Evolutionary conservation across 352 stramenopile genomes (phyloP), one percentile per base, ranked within the genome.

Genomic region (Pythium oligandrum): DNA sequence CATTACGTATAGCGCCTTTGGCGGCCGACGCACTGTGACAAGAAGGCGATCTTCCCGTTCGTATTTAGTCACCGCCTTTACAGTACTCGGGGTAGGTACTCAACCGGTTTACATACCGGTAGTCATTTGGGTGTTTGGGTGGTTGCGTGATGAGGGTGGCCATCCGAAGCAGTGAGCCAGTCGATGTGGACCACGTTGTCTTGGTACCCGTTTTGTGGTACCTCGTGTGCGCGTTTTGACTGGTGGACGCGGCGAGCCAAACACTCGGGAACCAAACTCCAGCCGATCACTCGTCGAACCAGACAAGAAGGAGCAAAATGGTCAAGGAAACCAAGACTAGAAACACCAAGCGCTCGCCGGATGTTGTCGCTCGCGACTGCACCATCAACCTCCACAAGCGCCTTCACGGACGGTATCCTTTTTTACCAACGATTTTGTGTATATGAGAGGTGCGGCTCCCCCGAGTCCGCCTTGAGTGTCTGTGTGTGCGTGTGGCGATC

Each of bases 301-400:
- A 64, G 59, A 57, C 51, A 47, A 59, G 51, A 54, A 50, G 50
- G 58, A 59, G 48, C 57, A 64, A 70, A 56, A 92, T 92, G 82
- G 82, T 89, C 75, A 92, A 92, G 75, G 82, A 92, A 83, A 88
- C 69, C 49, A 90, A 90, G 77, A 86, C 77, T 70, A 72, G 77
- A 68, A 89, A 74, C 73, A 89, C 79, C 62, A 93, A 93, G 80
- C 79, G 81, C 64, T 79, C 75, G 59, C 79, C 90, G 55, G 96
- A 98, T 78, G 89, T 98, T 51, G 84, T 98, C 53, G 97, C 90
- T 57, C 92, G 96, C 70, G 96, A 99, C 80, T 98, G 98, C 88
- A 99, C 97, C 51, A 98, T 99, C 82, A 97, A 99, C 78, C 88
- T 99, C 57, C 93, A 98, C 82, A 99, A 99, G 89, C 75, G 91